phyloP scores from a whole-genome alignment of 352 stramenopile species.

The Lagenidium sp. region DNA sequence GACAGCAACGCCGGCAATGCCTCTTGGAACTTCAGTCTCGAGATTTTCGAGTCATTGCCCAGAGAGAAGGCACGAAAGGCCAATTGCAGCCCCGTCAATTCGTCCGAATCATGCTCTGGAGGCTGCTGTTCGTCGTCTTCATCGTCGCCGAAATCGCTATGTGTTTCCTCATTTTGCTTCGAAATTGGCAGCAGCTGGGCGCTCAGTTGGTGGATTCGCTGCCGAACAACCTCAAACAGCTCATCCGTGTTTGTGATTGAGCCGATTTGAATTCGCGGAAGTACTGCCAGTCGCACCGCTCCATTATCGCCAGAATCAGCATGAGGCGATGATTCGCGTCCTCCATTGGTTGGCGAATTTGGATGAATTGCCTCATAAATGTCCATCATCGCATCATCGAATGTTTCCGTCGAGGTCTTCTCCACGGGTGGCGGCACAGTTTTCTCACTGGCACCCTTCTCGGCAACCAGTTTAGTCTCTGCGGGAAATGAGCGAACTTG shows the following conservation, averaged over 20 bases:
- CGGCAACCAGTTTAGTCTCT: slow-evolving; percentile 7
- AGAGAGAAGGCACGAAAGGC: slow-evolving; percentile 23
- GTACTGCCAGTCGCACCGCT: neutral
- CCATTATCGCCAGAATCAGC: no score
- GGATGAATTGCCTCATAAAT: slow-evolving; percentile 14
- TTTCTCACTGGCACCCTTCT: neutral
- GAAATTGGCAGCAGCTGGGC: slow-evolving; percentile 14
- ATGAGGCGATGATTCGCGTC: no score
- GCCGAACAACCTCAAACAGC: slow-evolving; percentile 37
- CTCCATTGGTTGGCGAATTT: slow-evolving; percentile 15
- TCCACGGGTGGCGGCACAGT: neutral
- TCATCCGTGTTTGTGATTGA: slow-evolving; percentile 39
- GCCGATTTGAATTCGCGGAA: slow-evolving; percentile 29
- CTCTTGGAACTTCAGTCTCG: slow-evolving; percentile 31
- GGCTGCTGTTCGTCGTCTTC: slow-evolving; percentile 9
- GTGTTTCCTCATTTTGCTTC: slow-evolving; percentile 16
- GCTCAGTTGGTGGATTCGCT: slow-evolving; percentile 26
- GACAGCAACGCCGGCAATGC: slow-evolving; percentile 18
- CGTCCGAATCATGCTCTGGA: slow-evolving; percentile 3
- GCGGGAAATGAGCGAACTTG: slow-evolving; percentile 12
- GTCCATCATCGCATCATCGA: slow-evolving; percentile 21
- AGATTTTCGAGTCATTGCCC: slow-evolving; percentile 17
- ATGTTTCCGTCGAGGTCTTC: slow-evolving; percentile 4
- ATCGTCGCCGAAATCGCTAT: slow-evolving; percentile 37
- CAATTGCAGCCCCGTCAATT: slow-evolving; percentile 17